Evolutionary conservation across 2,329 filamentous ascomycete genomes (phyloP).

Genomic region (Emmonsia crescens): DNA sequence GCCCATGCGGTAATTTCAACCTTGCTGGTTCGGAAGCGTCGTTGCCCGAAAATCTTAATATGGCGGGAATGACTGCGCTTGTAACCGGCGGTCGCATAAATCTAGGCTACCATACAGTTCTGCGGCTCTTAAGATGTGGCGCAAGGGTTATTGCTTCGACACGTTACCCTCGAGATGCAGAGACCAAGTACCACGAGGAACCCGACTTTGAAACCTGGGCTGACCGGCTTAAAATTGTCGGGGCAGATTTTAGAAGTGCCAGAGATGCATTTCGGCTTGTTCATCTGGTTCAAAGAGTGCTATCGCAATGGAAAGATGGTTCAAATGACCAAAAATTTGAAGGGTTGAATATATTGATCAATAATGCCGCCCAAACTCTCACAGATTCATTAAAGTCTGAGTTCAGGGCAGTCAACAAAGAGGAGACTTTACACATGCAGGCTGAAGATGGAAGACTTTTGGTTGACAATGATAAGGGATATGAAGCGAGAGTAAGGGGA

Average conservation of each 20-base stretch:
- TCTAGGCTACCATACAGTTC: conserved; percentile 24
- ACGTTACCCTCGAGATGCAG: conserved; percentile 27
- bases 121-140: conserved; percentile 27
- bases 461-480: conserved; percentile 5
- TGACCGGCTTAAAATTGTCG: conserved; percentile 20
- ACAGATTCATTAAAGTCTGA: conserved; percentile 26
- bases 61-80: conserved; percentile 21
- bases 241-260: conserved; percentile 25
- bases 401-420: conserved; percentile 18
- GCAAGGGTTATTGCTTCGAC: conserved; percentile 27
- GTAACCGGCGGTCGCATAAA: conserved; percentile 29
- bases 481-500: conserved; percentile 12
- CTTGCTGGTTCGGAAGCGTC: conserved; percentile 20
- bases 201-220: conserved; percentile 15
- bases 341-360: conserved; percentile 26
- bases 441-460: not conserved
- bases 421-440: conserved; percentile 12
- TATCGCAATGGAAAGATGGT: conserved; percentile 14
- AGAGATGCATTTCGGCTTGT: conserved; percentile 24
- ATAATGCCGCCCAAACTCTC: conserved; percentile 32
- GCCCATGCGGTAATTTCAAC: conserved; percentile 27
- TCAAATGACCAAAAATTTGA: not conserved
- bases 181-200: conserved; percentile 19
- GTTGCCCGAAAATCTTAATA: conserved; percentile 19
- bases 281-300: conserved; percentile 13